Evolutionary conservation across 2,329 filamentous ascomycete genomes (phyloP).

Genomic region (Neonectria punicea): DNA sequence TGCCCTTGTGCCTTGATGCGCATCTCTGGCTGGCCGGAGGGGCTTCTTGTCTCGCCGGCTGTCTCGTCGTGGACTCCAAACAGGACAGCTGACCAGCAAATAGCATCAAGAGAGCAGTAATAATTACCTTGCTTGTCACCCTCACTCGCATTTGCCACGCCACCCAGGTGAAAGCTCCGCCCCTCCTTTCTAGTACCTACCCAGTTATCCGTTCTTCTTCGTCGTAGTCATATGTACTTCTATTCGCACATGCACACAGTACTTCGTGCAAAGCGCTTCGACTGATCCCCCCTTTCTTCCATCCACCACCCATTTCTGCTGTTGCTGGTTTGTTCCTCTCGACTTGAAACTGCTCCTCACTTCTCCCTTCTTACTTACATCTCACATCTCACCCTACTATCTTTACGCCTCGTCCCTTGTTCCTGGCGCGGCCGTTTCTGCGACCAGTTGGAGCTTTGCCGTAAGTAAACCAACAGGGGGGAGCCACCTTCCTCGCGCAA

Average conservation of each 20-base stretch:
- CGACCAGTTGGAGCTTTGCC: slow-evolving; percentile 39
- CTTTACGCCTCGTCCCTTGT: slow-evolving; percentile 26
- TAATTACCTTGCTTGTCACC: no score
- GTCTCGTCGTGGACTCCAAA: background rate
- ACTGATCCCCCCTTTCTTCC: slow-evolving; percentile 4
- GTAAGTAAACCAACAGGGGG: slow-evolving; percentile 27
- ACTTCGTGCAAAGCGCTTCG: background rate
- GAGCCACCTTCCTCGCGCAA: slow-evolving; percentile 27
- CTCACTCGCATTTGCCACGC: background rate
- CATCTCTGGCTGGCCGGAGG: slow-evolving; percentile 3
- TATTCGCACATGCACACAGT: background rate
- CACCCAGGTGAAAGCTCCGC: background rate
- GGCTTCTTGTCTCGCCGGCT: background rate
- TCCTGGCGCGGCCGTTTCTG: slow-evolving; percentile 45
- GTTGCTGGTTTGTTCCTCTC: slow-evolving; percentile 5
- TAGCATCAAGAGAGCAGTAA: no score
- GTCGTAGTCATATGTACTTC: background rate
- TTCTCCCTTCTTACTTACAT: slow-evolving; percentile 6
- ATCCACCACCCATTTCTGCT: slow-evolving; percentile 17
- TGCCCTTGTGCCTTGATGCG: background rate
- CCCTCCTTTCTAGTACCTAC: background rate
- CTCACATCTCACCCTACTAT: slow-evolving; percentile 13
- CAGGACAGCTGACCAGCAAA: background rate
- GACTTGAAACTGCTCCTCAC: slow-evolving; percentile 13
- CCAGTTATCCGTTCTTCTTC: background rate